These are phyloP conservation scores for Neurospora sp. DNA, from an alignment of 495 filamentous ascomycete genomes.

Conservation along the genomic window DNA sequence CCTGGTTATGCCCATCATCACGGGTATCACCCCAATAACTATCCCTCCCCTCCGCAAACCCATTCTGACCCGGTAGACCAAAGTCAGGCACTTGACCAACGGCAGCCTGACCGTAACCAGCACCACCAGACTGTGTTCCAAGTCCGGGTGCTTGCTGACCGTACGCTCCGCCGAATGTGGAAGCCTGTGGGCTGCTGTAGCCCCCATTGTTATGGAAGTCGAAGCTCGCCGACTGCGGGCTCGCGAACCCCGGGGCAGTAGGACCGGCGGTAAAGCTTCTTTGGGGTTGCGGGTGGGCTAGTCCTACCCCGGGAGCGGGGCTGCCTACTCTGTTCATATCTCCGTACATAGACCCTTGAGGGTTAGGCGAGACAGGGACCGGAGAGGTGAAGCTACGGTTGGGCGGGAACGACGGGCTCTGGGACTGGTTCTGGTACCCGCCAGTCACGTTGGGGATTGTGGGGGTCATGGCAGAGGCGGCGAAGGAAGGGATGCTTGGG, in stretches of 20 bases:
- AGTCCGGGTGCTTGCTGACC: background rate
- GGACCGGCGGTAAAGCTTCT: conserved; percentile 17
- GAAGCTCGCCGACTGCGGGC: background rate
- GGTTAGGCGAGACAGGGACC: conserved; percentile 18
- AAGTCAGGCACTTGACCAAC: background rate
- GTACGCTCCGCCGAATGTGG: background rate
- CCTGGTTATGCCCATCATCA: background rate
- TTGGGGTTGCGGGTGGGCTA: conserved; percentile 19
- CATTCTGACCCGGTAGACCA: background rate
- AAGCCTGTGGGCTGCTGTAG: background rate
- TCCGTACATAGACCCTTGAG: conserved; percentile 13
- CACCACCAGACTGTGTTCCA: background rate
- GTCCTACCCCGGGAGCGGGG: conserved; percentile 4
- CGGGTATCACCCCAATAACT: background rate
- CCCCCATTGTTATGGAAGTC: background rate
- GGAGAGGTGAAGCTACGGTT: conserved; percentile 25
- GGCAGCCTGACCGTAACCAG: background rate
- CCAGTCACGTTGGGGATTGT: conserved; percentile 14
- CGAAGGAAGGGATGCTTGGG: background rate
- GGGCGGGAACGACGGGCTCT: conserved; percentile 12
- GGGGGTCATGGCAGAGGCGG: conserved; percentile 11
- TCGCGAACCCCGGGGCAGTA: background rate
- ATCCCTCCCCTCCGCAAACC: background rate
- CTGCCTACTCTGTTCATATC: conserved; percentile 12
- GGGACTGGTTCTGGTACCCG: conserved; percentile 8